Base-by-base conservation (phyloP, 2,329 filamentous ascomycete genomes). In the Exutisphaerella laricina region DNA sequence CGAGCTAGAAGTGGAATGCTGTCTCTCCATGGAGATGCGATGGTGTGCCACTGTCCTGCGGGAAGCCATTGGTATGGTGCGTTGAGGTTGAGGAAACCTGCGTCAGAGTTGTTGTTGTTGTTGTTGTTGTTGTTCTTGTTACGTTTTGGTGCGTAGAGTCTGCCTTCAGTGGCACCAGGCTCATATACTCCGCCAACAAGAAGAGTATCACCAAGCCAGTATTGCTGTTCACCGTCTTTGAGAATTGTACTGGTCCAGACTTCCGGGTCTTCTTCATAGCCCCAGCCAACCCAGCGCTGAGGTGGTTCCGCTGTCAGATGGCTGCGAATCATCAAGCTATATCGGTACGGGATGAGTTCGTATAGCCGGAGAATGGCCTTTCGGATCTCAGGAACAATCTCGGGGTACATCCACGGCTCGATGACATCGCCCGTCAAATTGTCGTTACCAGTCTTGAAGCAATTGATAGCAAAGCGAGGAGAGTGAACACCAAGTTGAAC, bases 361-460 rank as follows among this genome's bases (percentile, higher is more conserved):
- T 88, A 87, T 22, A 83, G 74, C 5, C 84, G 73, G 62, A 80
- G 80, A 60, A 88, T 85, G 1, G 80, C 73, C 39, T 73, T 72
- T 12, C 83, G 75, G 10, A 87, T 69, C 1, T 82, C 63, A 0
- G 74, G 75, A 0, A 80, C 79, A 20, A 80, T 79, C 25, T 80
- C 75, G 0, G 81, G 79, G 56, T 86, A 84, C 80, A 86, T 85
- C 80, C 82, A 87, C 0, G 83, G 83, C 65, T 86, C 82, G 45
- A 87, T 87, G 0, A 87, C 82, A 25, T 84, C 82, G 5, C 83
- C 83, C 17, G 84, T 71, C 0, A 70, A 70, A 54, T 80, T 85
- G 61, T 86, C 79, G 1, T 74, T 67, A 0, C 74, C 77, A 0
- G 84, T 87, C 66, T 87, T 87, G 74, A 82, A 86, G 63, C 83